Evolutionary conservation across 2,329 filamentous ascomycete genomes (phyloP).

Genomic region (Dothideomycetes sp.): DNA sequence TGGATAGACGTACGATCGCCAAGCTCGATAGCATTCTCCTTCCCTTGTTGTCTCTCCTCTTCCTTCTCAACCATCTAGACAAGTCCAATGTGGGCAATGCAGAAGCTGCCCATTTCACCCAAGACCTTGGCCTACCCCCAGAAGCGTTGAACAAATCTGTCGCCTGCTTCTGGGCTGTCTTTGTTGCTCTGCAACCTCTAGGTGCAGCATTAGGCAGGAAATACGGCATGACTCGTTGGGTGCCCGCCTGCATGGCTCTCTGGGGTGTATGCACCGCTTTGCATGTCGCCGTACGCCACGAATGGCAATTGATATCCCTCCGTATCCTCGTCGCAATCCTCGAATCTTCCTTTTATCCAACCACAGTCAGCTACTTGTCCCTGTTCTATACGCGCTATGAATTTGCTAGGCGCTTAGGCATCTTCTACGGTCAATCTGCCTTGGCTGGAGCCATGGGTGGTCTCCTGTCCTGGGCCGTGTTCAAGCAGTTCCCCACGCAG

Average conservation of each 20-base stretch:
- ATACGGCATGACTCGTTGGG: slow-evolving; percentile 44
- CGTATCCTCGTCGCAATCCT: slow-evolving; percentile 35
- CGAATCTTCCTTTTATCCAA: slow-evolving; percentile 49
- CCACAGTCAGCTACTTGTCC: slow-evolving; percentile 47
- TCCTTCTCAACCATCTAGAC: slow-evolving; percentile 42
- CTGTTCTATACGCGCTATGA: slow-evolving; percentile 49
- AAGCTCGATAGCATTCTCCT: slow-evolving; percentile 41
- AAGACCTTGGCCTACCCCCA: slow-evolving; percentile 41
- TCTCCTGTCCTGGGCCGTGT: slow-evolving; percentile 39
- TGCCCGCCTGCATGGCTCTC: slow-evolving; percentile 46
- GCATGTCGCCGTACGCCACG: slow-evolving; percentile 34
- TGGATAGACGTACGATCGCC: slow-evolving; percentile 23
- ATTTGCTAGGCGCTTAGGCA: slow-evolving; percentile 41
- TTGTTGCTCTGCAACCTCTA: slow-evolving; percentile 46
- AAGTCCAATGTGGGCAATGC: slow-evolving; percentile 45
- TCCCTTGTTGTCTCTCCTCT: slow-evolving; percentile 40
- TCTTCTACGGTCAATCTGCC: slow-evolving; percentile 48
- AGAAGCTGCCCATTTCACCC: slow-evolving; percentile 48
- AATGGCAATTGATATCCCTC: slow-evolving; percentile 37
- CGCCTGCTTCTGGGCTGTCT: slow-evolving; percentile 47
- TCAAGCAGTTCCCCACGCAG: slow-evolving; percentile 27
- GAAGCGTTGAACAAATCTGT: slow-evolving; percentile 45
- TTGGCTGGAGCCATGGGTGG: slow-evolving; percentile 48
- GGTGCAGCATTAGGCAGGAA: slow-evolving; percentile 47
- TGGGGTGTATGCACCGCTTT: slow-evolving; percentile 40